phyloP scores from a whole-genome alignment of 768 basidiomycete species.

The Boletus rufocinnamomeus region DNA sequence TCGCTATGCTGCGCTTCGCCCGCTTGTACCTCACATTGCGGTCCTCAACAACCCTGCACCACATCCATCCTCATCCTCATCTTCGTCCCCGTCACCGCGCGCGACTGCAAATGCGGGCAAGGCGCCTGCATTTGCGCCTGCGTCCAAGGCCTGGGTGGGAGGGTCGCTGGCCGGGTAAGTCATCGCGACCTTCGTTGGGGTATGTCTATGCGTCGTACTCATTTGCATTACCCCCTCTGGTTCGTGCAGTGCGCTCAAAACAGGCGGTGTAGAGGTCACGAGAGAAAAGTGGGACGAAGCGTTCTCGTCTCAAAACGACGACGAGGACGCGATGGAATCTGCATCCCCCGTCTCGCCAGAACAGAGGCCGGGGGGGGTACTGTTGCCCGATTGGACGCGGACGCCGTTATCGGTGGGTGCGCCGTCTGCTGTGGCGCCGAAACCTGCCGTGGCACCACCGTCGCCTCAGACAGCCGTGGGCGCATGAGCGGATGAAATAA shows the following conservation, averaged over 20 bases:
- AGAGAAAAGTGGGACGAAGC: slow-evolving; percentile 88
- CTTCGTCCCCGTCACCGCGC: slow-evolving; percentile 38
- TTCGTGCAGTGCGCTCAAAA: slow-evolving; percentile 70
- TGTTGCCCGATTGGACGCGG: slow-evolving; percentile 85
- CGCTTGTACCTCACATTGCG: slow-evolving; percentile 70
- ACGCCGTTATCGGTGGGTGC: slow-evolving; percentile 63
- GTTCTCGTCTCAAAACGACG: slow-evolving; percentile 42
- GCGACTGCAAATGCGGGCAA: slow-evolving; percentile 70
- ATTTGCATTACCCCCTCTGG: not conserved
- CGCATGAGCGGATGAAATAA: slow-evolving; percentile 26
- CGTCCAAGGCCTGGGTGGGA: slow-evolving; percentile 87
- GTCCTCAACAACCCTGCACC: slow-evolving; percentile 86
- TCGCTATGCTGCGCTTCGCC: slow-evolving; percentile 72
- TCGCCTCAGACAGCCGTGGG: slow-evolving; percentile 35
- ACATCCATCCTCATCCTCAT: slow-evolving; percentile 42
- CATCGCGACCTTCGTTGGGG: not conserved
- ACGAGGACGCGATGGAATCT: slow-evolving; percentile 39
- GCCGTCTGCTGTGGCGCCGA: slow-evolving; percentile 47
- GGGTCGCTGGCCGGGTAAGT: slow-evolving; percentile 89
- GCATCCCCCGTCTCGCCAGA: slow-evolving; percentile 22
- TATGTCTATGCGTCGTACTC: not conserved
- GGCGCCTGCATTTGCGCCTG: slow-evolving; percentile 85
- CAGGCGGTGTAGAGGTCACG: slow-evolving; percentile 77
- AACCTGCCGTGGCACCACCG: slow-evolving; percentile 2
- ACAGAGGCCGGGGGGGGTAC: slow-evolving; percentile 42